Evolutionary conservation across 192 early-diverging fungal genomes (phyloP), one percentile per base, ranked within the genome.

Genomic region (Phlyctochytrium planicorne): DNA sequence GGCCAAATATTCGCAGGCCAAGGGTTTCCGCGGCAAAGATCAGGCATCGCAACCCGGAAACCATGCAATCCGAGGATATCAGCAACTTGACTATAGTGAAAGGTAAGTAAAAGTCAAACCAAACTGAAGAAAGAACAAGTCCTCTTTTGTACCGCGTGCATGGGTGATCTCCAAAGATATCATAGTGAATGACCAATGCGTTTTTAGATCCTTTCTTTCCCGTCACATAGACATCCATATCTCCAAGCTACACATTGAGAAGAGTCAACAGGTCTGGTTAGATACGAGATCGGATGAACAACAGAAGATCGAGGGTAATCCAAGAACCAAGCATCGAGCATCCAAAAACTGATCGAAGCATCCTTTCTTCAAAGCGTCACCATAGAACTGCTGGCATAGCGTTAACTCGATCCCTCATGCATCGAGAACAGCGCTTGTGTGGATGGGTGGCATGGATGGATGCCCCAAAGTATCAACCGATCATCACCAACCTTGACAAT

Each of bases 121-220:
- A n/a, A n/a, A n/a, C n/a, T n/a, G n/a, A n/a, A n/a, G n/a, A n/a
- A n/a, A n/a, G n/a, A n/a, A n/a, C n/a, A n/a, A n/a, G n/a, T n/a
- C n/a, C n/a, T n/a, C n/a, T n/a, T n/a, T n/a, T n/a, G n/a, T n/a
- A 47, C 6, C 37, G 14, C 2, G 69, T 71, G 69, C 29, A 27
- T 16, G 55, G 52, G 34, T 65, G 62, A 31, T 57, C 62, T n/a
- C 62, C 69, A 29, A 65, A 71, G 31, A 71, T 71, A 63, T 65
- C 62, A 37, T 65, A 71, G 62, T 59, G 32, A 53, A 71, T 32
- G 53, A 71, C 17, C 34, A 65, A 40, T 4, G 53, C 63, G 53
- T 57, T 52, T 53, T 53, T 71, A 32, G 69, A 4, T 23, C 63
- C 37, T 27, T 55, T 59, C 0, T 29, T 25, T 2, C 69, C 69